A percentile compares a stretch with the other conserved stretches of the same genome.
These are phyloP conservation scores for Rhexocercosporidium sp. DNA, from an alignment of 2,329 filamentous ascomycete genomes.

Conservation along the genomic window DNA sequence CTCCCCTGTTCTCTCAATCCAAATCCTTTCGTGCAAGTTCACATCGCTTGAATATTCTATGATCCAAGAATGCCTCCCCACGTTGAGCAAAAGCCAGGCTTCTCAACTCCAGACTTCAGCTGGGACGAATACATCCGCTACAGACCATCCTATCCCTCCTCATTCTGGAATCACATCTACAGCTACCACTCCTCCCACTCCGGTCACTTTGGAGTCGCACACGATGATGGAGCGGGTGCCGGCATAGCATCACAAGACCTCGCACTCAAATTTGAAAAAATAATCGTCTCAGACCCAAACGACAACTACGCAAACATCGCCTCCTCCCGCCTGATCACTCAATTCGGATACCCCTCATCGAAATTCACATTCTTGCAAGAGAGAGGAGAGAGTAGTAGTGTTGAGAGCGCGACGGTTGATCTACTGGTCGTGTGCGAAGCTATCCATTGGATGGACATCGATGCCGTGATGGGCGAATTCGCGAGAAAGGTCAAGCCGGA, in stretches of 20 bases:
- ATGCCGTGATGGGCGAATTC: slow-evolving; percentile 33
- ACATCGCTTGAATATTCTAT: not conserved
- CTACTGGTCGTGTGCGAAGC: slow-evolving; percentile 36
- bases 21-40: too few species aligned
- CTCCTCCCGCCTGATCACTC: slow-evolving; percentile 27
- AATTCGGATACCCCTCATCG: slow-evolving; percentile 24
- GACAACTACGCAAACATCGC: slow-evolving; percentile 34
- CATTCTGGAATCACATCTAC: slow-evolving; percentile 18
- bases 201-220: slow-evolving; percentile 10
- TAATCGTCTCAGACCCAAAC: slow-evolving; percentile 41
- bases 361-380: slow-evolving; percentile 39
- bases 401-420: slow-evolving; percentile 30
- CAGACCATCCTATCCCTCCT: slow-evolving; percentile 13
- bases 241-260: slow-evolving; percentile 23
- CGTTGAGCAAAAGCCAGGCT: not conserved
- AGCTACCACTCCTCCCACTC: slow-evolving; percentile 12
- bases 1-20: not conserved
- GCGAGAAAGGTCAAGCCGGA: slow-evolving; percentile 32
- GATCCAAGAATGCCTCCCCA: not conserved
- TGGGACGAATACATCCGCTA: slow-evolving; percentile 20
- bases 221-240: slow-evolving; percentile 22
- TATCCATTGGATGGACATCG: slow-evolving; percentile 36
- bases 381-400: slow-evolving; percentile 35
- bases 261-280: slow-evolving; percentile 20
- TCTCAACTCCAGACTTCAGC: slow-evolving; percentile 9